phyloP scores from a whole-genome alignment of 129 eudicot species.

The Smallanthus sonchifolius region DNA sequence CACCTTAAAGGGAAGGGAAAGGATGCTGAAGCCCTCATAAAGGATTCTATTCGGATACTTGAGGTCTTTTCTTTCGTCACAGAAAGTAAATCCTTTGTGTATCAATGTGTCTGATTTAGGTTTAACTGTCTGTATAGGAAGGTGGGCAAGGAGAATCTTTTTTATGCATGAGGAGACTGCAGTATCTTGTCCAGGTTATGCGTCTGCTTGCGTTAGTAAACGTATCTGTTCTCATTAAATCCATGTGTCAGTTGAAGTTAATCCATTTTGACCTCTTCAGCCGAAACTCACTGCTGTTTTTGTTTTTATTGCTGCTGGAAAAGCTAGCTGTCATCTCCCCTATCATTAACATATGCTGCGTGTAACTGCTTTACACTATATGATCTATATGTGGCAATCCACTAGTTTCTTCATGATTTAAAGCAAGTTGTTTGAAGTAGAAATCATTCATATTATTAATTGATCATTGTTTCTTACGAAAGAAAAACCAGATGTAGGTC shows the following conservation, averaged over 20 bases:
- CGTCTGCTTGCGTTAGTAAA: slow-evolving; percentile 14
- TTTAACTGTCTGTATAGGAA: slow-evolving; percentile 46
- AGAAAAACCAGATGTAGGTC: neutral
- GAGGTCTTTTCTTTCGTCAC: slow-evolving; percentile 47
- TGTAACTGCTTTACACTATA: neutral
- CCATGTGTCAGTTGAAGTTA: neutral
- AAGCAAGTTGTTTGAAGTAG: neutral
- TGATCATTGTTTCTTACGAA: neutral
- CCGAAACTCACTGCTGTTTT: neutral
- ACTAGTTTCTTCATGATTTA: neutral
- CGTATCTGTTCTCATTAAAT: neutral
- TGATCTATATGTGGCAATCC: neutral
- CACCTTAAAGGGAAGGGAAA: slow-evolving; percentile 63
- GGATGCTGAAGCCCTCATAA: slow-evolving; percentile 63
- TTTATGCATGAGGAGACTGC: slow-evolving; percentile 64
- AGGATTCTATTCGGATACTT: slow-evolving; percentile 67
- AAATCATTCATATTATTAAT: neutral
- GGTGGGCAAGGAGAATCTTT: slow-evolving; percentile 82
- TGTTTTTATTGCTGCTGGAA: neutral
- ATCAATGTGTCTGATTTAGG: slow-evolving; percentile 10
- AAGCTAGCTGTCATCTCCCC: neutral
- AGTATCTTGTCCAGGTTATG: slow-evolving; percentile 76
- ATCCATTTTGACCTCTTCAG: neutral
- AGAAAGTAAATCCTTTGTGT: neutral
- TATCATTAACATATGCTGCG: neutral